phyloP scores from a whole-genome alignment of 1,139 yeast genomes.

The Sugiyamaella paludigena region DNA sequence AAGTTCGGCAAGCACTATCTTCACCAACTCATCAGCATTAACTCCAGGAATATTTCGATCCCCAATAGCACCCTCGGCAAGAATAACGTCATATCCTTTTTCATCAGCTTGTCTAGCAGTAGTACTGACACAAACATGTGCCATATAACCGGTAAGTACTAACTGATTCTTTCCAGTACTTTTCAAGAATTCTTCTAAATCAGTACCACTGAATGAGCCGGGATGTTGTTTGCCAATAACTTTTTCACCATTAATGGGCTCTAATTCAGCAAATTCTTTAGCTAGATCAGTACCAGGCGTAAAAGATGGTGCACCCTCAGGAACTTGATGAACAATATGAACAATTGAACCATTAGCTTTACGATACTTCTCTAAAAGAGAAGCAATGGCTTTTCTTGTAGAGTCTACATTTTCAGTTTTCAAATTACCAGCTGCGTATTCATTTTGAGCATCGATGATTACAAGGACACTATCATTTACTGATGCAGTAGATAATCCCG shows the following conservation, averaged over 20 bases:
- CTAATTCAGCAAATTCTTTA: conserved; percentile 9
- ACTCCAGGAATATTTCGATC: conserved; percentile 12
- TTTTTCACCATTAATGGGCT: conserved; percentile 6
- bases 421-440: conserved; percentile 11
- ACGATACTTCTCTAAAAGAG: conserved; percentile 11
- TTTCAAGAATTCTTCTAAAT: conserved; percentile 6
- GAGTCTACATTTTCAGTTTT: conserved; percentile 3
- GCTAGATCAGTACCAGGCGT: conserved; percentile 12
- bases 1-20: conserved; percentile 4
- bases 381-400: conserved; percentile 4
- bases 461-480: conserved; percentile 2
- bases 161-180: conserved; percentile 8
- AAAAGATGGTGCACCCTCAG: conserved; percentile 11
- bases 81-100: conserved; percentile 4
- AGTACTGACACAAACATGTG: conserved; percentile 10
- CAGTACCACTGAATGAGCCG: conserved; percentile 10
- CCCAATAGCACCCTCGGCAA: conserved; percentile 12
- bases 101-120: conserved; percentile 11
- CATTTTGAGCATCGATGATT: conserved; percentile 14
- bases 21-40: conserved; percentile 3
- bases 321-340: conserved; percentile 9
- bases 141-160: conserved; percentile 11
- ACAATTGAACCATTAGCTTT: conserved; percentile 6
- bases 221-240: conserved; percentile 7
- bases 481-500: conserved; percentile 7